Conservation (phyloP, 2,329 filamentous ascomycete species). For the Aciculosporium take region DNA sequence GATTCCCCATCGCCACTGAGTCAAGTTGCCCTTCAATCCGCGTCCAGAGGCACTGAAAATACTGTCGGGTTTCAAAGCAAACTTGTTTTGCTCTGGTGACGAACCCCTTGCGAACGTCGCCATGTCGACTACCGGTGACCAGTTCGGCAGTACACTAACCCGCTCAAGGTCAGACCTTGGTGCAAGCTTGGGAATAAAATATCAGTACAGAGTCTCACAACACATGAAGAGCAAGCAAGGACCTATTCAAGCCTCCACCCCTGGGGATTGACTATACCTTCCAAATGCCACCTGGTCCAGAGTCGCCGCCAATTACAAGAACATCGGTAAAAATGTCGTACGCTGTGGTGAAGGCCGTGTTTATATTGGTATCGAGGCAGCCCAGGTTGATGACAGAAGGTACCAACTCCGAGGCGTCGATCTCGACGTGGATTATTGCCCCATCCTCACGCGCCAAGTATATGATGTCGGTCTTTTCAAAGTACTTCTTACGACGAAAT, state of each 20-base stretch:
- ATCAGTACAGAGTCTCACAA: neutral
- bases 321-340: conserved; percentile 56
- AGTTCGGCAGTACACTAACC: conserved; percentile 42
- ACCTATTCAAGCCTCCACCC: neutral
- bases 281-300: conserved; percentile 64
- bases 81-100: conserved; percentile 13
- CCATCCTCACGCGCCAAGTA: conserved; percentile 86
- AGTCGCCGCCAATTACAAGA: conserved; percentile 66
- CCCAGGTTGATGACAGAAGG: conserved; percentile 45
- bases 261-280: conserved; percentile 32
- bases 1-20: conserved; percentile 55
- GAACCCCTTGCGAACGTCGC: conserved; percentile 18
- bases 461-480: conserved; percentile 56
- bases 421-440: conserved; percentile 56
- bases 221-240: conserved; percentile 5
- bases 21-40: conserved; percentile 46
- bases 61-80: conserved; percentile 27
- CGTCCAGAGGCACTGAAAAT: conserved; percentile 55
- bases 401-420: conserved; percentile 42
- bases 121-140: conserved; percentile 45
- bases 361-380: conserved; percentile 55
- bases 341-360: conserved; percentile 69
- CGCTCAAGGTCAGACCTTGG: conserved; percentile 36
- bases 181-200: conserved; percentile 26
- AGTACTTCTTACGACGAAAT: conserved; percentile 48